Percentiles rank a stretch among this genome's conserved stretches.
Conservation (phyloP, 352 stramenopile genomes). For the Aphanomyces cochlioides region DNA sequence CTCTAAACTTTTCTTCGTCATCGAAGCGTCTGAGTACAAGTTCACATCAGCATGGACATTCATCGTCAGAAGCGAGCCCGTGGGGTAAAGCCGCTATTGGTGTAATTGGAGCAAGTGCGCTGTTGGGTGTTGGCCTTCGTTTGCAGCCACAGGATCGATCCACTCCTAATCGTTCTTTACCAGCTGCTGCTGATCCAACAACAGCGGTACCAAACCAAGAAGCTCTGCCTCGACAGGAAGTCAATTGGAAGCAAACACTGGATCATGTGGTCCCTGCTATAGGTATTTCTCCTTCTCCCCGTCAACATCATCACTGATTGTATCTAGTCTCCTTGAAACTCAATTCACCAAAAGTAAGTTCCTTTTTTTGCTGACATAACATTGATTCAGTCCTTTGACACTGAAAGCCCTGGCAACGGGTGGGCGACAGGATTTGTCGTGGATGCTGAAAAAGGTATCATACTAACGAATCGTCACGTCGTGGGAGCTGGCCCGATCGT, state of each 20-base stretch:
- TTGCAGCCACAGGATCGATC: slow-evolving; percentile 46
- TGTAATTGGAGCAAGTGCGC: slow-evolving; percentile 11
- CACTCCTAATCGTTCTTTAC: not conserved
- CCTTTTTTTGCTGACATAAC: not conserved
- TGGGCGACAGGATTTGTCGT: slow-evolving; percentile 92
- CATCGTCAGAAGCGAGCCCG: slow-evolving; percentile 2
- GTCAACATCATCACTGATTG: not conserved
- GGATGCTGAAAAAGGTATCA: slow-evolving; percentile 86
- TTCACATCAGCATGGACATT: not conserved
- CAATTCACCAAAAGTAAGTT: slow-evolving; percentile 74
- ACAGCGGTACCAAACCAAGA: not conserved
- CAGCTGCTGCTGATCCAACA: slow-evolving; percentile 34
- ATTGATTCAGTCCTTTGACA: slow-evolving; percentile 82
- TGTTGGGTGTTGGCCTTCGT: slow-evolving; percentile 54
- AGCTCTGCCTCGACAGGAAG: slow-evolving; percentile 50
- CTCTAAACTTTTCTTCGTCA: not conserved
- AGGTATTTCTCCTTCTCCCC: not conserved
- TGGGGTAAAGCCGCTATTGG: slow-evolving; percentile 11
- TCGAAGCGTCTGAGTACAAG: slow-evolving; percentile 5
- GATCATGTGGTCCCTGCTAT: slow-evolving; percentile 82
- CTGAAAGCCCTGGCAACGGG: slow-evolving; percentile 79
- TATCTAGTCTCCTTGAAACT: slow-evolving; percentile 77
- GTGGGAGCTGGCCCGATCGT: slow-evolving; percentile 81
- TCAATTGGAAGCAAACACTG: slow-evolving; percentile 81
- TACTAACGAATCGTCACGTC: slow-evolving; percentile 92